Evolutionary conservation across 2,329 filamentous ascomycete genomes (phyloP), one percentile per base, ranked within the genome.

Genomic region (Colletotrichum siamense): DNA sequence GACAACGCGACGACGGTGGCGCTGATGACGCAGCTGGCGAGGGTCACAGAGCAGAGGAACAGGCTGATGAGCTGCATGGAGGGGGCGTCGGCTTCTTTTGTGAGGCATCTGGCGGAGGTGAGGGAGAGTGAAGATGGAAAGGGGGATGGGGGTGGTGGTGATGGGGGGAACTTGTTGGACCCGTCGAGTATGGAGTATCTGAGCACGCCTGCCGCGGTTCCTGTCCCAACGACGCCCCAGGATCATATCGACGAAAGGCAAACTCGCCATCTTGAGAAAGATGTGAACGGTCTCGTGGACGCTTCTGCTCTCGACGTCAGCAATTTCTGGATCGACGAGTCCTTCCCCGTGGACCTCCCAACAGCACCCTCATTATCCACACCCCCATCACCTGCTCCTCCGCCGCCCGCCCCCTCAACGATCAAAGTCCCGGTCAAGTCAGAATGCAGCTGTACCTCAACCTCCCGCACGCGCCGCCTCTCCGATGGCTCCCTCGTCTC

Each of bases 1-100:
- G 75, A 79, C 44, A 80, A 71, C 4, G 61, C 78, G 8, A 80
- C 81, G 26, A 78, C 80, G 24, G 75, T 77, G 8, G 64, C 73
- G 3, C 69, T 83, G 26, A 79, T 81, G 78, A 78, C 79, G 3
- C 78, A 80, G 64, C 74, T 83, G 8, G 70, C 77, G 8, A 59
- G 68, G 7, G 79, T 82, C 12, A 82, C 81, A 9, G 79, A 79
- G 34, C 80, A 83, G 67, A 75, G 80, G 13, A 77, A 79, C n/a
- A 75, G 66, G 28, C 16, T 75, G 12, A 44, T 62, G 49, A 26
- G 13, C 1, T 75, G 72, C 9, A 12, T 75, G 9, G 68, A 65
- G 16, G 61, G 68, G 2, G 52, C 72, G 5, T 65, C 68, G 8
- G 26, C 59, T 12, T 1, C 28, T 1, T 52, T 75, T 9, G 28